Evolutionary conservation across 2,329 filamentous ascomycete genomes (phyloP).

Genomic region (Fusarium scirpi): DNA sequence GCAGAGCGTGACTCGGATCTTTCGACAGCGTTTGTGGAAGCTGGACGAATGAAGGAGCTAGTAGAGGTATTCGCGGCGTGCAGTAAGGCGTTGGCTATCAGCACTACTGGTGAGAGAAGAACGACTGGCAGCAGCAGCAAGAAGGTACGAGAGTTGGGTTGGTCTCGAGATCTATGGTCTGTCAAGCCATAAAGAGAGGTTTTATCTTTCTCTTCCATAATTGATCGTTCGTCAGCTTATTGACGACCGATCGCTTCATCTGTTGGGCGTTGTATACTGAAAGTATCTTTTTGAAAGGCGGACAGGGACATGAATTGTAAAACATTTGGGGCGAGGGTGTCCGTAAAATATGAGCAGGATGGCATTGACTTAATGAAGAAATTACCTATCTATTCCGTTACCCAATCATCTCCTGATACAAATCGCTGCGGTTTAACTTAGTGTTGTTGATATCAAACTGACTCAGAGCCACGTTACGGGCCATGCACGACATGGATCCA

Average conservation of each 20-base stretch:
- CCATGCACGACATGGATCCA: not conserved
- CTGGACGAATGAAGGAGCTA: constrained; percentile 78
- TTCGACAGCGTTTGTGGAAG: constrained; percentile 71
- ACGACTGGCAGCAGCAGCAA: constrained; percentile 63
- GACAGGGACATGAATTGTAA: constrained; percentile 32
- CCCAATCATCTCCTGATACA: not conserved
- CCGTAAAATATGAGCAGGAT: constrained; percentile 15
- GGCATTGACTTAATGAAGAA: constrained; percentile 16
- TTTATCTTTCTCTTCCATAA: not conserved
- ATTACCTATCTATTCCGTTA: not conserved
- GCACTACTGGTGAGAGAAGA: constrained; percentile 67
- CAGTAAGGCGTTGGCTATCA: constrained; percentile 76
- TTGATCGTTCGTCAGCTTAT: constrained; percentile 1
- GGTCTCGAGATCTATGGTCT: constrained; percentile 73
- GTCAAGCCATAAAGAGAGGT: constrained; percentile 53
- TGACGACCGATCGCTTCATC: constrained; percentile 1
- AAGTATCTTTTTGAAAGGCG: constrained; percentile 18
- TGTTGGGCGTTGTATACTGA: constrained; percentile 30
- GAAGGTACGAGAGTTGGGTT: constrained; percentile 71
- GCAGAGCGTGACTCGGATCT: constrained; percentile 78
- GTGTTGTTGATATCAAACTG: not conserved
- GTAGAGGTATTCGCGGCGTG: constrained; percentile 81
- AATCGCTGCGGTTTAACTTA: not conserved
- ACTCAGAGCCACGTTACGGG: constrained; percentile 16
- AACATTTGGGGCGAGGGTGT: constrained; percentile 23